phyloP scores from a whole-genome alignment of 805 yeast species.

The Monosporozyma siamensis region DNA sequence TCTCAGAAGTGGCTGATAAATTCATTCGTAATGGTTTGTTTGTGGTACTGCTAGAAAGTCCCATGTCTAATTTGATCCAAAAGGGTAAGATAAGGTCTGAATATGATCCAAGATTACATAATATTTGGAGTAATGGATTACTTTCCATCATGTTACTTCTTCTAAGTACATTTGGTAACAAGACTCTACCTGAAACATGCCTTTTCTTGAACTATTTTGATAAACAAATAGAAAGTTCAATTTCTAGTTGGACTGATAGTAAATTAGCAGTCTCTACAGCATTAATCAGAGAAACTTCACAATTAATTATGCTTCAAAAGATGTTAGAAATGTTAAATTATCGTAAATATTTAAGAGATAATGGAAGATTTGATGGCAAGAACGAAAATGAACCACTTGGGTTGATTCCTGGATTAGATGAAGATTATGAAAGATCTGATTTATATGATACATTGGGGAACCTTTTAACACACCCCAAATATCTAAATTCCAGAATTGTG shows the following conservation, averaged over 20 bases:
- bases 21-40: slow-evolving; percentile 58
- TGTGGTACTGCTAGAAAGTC: slow-evolving; percentile 60
- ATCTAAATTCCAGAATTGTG: slow-evolving; percentile 56
- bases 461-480: slow-evolving; percentile 79
- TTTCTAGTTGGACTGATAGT: slow-evolving; percentile 55
- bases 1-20: slow-evolving; percentile 55
- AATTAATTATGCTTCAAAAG: slow-evolving; percentile 55
- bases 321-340: slow-evolving; percentile 46
- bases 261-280: slow-evolving; percentile 36
- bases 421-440: slow-evolving; percentile 46
- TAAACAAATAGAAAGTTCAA: slow-evolving; percentile 54
- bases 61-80: slow-evolving; percentile 58
- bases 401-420: slow-evolving; percentile 52
- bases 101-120: slow-evolving; percentile 48
- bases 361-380: slow-evolving; percentile 9
- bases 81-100: slow-evolving; percentile 51
- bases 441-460: slow-evolving; percentile 57
- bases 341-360: slow-evolving; percentile 36
- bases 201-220: slow-evolving; percentile 53
- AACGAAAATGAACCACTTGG: slow-evolving; percentile 19
- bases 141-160: slow-evolving; percentile 56
- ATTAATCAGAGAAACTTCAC: slow-evolving; percentile 57
- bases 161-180: slow-evolving; percentile 52
- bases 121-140: slow-evolving; percentile 80
- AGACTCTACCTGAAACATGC: slow-evolving; percentile 55